Base-by-base conservation (phyloP, 345 rosid genomes). In the Raphanus raphanistrum region DNA sequence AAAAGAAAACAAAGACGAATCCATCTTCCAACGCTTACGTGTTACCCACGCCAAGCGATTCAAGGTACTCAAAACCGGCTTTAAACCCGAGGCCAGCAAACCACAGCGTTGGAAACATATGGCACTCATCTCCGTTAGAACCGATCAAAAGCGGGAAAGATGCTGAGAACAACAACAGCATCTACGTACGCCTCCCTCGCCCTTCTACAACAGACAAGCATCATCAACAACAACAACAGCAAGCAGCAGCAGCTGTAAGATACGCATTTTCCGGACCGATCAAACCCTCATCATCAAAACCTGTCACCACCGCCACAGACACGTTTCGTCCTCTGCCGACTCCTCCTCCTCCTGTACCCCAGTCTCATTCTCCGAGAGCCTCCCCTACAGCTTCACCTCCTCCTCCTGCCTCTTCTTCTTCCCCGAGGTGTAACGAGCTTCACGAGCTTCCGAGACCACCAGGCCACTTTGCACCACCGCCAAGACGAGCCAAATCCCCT, bases 401-500 rank as follows among this genome's bases (percentile, higher is more conserved):
- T 90, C 41, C 90, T 83, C 21, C 21, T 21, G 71, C 86, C 59
- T 76, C 88, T 90, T 67, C 79, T 54, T 76, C 79, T 66, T 91
- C 98, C 65, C 98, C 97, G 26, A 88, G 89, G 70, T 85, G 83
- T 65, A 90, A 84, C 36, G 97, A 90, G 86, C 97, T 91, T 72
- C 98, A 96, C 62, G 87, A 90, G 84, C 99, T 96, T 83, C 99
- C 99, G 3, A 84, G 96, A 85, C 98, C 99, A 21, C 98, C 99
- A 0, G 82, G 78, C 69, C 60, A 71, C 74, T 48, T 80, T 41
- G 67, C 78, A 76, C 76, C 82, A 50, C 84, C 81, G 1, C 66
- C 82, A 62, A 88, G 87, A 84, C 79, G 89, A 15, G 81, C 85
- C 63, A 93, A 90, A 79, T 80, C 92, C 25, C 58, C 85, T 17